Evolutionary conservation across 1,139 yeast genomes (phyloP), one percentile per base, ranked within the genome.

Genomic region (Yamadazyma membranifaciens): DNA sequence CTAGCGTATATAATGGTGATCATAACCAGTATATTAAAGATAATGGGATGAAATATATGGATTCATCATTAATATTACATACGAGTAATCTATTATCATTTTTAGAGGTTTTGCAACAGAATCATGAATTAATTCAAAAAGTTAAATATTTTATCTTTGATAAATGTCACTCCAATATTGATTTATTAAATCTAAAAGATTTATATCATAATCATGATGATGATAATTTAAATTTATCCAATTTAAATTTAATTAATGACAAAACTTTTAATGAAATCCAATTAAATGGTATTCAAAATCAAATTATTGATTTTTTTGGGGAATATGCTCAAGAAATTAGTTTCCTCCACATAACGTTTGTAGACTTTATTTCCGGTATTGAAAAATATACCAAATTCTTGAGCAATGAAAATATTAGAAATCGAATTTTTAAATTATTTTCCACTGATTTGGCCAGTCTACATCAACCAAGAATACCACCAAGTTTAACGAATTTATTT

Each of bases 81-180:
- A 39, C 54, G 12, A 42, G 41, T 3, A 54, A 51, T 30, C 46
- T 67, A 30, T 27, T 52, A 31, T 41, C 41, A 38, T 62, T 67
- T 38, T 41, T 62, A 10, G 41, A 48, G 6, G 39, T 60, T 1
- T 40, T 67, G 14, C 44, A 51, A 10, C 20, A 41, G 9, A 59
- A 59, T 41, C 51, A 51, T 2, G 22, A 38, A 2, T 49, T 65
- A 38, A 42, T 65, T 2, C 58, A 55, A 26, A 50, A 51, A 30
- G 51, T 68, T 39, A 55, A 55, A 43, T 63, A 50, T 40, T 66
- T 68, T 43, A 58, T 65, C 11, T 66, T 67, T 49, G 73, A 67
- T 43, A 66, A 66, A 46, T 64, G 71, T 48, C 52, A 54, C 41
- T 43, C 55, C 13, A 49, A 49, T 33, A 51, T 43, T 11, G 57